Conservation (phyloP, 2,329 filamentous ascomycete genomes). For the Blumeriella jaapii region DNA sequence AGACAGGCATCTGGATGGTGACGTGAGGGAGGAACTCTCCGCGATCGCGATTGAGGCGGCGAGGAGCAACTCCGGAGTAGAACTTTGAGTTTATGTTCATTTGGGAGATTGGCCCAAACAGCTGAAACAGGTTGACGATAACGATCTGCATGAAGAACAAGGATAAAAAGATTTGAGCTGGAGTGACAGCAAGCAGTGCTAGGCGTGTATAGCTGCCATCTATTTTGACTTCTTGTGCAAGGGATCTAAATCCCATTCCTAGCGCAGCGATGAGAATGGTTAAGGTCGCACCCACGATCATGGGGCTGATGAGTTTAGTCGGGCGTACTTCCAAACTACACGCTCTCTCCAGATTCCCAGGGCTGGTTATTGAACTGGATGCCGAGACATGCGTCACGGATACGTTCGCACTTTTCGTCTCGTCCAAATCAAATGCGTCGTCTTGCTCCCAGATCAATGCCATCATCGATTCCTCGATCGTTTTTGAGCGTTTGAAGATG, state of each 20-base stretch:
- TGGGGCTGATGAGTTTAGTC: slow-evolving; percentile 43
- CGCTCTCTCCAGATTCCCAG: slow-evolving; percentile 27
- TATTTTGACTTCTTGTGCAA: slow-evolving; percentile 42
- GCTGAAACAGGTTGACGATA: slow-evolving; percentile 38
- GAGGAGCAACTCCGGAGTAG: slow-evolving; percentile 27
- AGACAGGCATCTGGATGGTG: slow-evolving; percentile 39
- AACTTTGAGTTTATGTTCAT: slow-evolving; percentile 35
- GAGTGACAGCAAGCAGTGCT: slow-evolving; percentile 38
- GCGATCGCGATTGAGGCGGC: slow-evolving; percentile 29
- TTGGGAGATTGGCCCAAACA: slow-evolving; percentile 38
- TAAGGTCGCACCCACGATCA: slow-evolving; percentile 41
- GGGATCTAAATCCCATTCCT: slow-evolving; percentile 42
- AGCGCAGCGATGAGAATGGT: slow-evolving; percentile 40
- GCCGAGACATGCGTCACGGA: slow-evolving; percentile 12
- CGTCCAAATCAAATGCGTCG: slow-evolving; percentile 27
- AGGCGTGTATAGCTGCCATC: slow-evolving; percentile 43
- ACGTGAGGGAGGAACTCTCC: slow-evolving; percentile 34
- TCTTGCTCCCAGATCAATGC: slow-evolving; percentile 44
- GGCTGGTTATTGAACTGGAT: slow-evolving; percentile 9
- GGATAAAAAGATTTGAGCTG: slow-evolving; percentile 45
- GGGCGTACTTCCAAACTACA: slow-evolving; percentile 31
- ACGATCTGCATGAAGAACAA: slow-evolving; percentile 39
- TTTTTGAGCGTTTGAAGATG: slow-evolving; percentile 39
- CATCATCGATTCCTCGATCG: slow-evolving; percentile 42
- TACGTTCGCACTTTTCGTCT: slow-evolving; percentile 17